A percentile compares a stretch with the other conserved stretches of the same genome.
phyloP scores from a whole-genome alignment of 129 eudicot genomes.

The Deinandra increscens region DNA sequence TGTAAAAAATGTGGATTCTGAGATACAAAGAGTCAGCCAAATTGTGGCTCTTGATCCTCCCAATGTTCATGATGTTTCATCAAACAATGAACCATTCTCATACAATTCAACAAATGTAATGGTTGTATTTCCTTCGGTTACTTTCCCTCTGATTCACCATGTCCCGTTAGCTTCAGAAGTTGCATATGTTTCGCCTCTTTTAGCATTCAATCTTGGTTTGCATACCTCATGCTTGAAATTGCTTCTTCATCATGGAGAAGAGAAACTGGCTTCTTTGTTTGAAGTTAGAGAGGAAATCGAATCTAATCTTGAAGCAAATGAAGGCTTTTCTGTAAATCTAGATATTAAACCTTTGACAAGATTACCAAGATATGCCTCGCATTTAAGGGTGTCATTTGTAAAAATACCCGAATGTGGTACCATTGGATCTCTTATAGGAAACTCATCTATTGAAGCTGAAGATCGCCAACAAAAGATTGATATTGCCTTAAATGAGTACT shows the following conservation, averaged over 20 bases:
- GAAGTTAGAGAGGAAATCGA: constrained; percentile 35
- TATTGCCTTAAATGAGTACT: constrained; percentile 72
- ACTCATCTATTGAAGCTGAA: constrained; percentile 62
- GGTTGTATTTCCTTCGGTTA: constrained; percentile 62
- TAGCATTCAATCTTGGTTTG: constrained; percentile 75
- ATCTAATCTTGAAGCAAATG: constrained; percentile 29
- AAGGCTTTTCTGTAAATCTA: constrained; percentile 37
- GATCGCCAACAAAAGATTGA: constrained; percentile 86
- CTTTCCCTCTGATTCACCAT: constrained; percentile 35
- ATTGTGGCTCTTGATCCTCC: constrained; percentile 89
- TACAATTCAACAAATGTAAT: constrained; percentile 34
- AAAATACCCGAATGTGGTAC: constrained; percentile 87
- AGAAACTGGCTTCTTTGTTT: constrained; percentile 55
- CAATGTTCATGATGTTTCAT: constrained; percentile 17
- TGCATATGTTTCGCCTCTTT: constrained; percentile 78
- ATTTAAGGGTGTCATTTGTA: constrained; percentile 77
- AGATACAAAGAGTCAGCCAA: constrained; percentile 60
- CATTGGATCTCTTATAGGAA: constrained; percentile 62
- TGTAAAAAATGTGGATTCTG: constrained; percentile 51
- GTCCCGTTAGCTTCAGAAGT: constrained; percentile 41
- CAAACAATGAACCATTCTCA: constrained; percentile 19
- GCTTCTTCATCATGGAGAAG: constrained; percentile 71
- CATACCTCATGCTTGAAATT: constrained; percentile 70
- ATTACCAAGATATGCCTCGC: constrained; percentile 77
- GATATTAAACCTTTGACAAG: constrained; percentile 55